Conservation (phyloP, 345 rosid genomes). For the Pugionium dolabratum region DNA sequence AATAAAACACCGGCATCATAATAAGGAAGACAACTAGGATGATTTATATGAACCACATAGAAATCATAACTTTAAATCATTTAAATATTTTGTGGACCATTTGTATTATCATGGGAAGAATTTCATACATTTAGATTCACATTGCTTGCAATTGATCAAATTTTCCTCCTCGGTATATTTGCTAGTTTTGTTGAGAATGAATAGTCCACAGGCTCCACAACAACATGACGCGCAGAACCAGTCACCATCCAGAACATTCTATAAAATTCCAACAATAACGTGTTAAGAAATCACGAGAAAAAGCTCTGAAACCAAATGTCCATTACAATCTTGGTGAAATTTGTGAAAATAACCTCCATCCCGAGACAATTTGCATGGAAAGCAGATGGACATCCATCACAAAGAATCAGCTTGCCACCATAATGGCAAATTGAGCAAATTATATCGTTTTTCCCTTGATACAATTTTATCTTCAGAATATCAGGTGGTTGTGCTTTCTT, state of each 20-base stretch:
- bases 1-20: conserved; percentile 30
- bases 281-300: conserved; percentile 22
- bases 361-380: conserved; percentile 74
- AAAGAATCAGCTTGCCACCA: conserved; percentile 74
- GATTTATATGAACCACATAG: conserved; percentile 52
- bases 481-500: conserved; percentile 28
- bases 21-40: conserved; percentile 47
- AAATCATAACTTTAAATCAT: conserved; percentile 29
- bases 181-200: conserved; percentile 37
- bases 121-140: conserved; percentile 63
- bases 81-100: conserved; percentile 4
- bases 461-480: conserved; percentile 40
- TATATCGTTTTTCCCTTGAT: conserved; percentile 52
- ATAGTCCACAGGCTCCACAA: conserved; percentile 58
- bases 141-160: conserved; percentile 57
- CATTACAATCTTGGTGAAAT: conserved; percentile 4
- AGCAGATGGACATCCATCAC: conserved; percentile 86
- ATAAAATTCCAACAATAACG: conserved; percentile 25
- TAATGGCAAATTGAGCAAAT: conserved; percentile 77
- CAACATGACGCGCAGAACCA: conserved; percentile 92
- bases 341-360: conserved; percentile 47
- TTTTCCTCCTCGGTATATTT: conserved; percentile 33
- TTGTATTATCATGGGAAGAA: conserved; percentile 19
- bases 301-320: conserved; percentile 7
- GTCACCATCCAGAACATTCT: conserved; percentile 79